These are phyloP conservation scores for Naganishia vishniacii DNA, from an alignment of 768 basidiomycete genomes.

Conservation along the genomic window DNA sequence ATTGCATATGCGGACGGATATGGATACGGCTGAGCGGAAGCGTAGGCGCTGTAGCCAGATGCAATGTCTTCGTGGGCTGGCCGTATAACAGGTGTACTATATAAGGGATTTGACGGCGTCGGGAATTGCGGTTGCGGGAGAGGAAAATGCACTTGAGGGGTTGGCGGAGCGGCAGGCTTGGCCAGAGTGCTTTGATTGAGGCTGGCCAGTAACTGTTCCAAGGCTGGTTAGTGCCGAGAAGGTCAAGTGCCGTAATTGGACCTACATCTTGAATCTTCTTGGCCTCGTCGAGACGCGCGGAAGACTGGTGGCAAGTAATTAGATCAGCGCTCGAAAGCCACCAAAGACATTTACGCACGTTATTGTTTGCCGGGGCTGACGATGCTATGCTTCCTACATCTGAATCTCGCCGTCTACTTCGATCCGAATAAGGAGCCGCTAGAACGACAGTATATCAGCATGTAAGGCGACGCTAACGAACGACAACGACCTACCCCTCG, in stretches of 20 bases:
- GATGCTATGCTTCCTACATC: conserved; percentile 1
- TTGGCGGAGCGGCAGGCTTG: neutral
- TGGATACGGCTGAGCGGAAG: neutral
- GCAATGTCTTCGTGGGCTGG: neutral
- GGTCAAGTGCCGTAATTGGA: neutral
- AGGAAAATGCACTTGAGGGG: neutral
- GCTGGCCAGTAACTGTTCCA: conserved; percentile 2
- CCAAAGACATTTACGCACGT: too few relatives aligned
- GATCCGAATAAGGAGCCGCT: conserved; percentile 12
- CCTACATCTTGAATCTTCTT: conserved; percentile 26
- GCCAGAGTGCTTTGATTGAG: conserved; percentile 4
- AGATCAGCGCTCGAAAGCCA: too few relatives aligned
- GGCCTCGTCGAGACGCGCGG: conserved; percentile 21
- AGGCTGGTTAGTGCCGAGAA: neutral
- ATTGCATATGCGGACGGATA: neutral
- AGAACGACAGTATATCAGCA: neutral
- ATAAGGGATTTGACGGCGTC: neutral
- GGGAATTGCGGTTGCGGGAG: too few relatives aligned
- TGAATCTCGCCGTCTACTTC: conserved; percentile 16
- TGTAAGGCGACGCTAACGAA: neutral
- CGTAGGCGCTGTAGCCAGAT: neutral
- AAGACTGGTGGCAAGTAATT: too few relatives aligned
- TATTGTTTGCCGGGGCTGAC: neutral
- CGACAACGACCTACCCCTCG: conserved; percentile 9
- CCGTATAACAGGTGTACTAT: neutral